Evolutionary conservation across 805 yeast species (phyloP).

Genomic region (Teunomyces tritomae): DNA sequence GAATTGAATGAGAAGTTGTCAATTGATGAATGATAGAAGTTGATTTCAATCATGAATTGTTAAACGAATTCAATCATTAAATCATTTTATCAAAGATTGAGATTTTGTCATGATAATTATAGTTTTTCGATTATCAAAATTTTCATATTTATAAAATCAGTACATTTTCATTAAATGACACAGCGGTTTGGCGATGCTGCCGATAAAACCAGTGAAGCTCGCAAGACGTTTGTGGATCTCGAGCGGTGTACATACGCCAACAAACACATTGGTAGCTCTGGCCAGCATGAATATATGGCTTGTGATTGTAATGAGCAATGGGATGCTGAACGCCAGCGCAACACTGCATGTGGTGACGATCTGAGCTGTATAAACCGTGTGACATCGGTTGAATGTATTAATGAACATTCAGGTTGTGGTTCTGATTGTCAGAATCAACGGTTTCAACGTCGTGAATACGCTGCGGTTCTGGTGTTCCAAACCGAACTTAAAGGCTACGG

Average conservation of each 20-base stretch:
- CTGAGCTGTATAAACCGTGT: conserved; percentile 90
- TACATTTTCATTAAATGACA: not conserved
- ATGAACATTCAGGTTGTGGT: conserved; percentile 70
- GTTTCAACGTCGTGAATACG: conserved; percentile 74
- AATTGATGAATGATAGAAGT: too few species aligned
- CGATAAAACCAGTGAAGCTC: conserved; percentile 70
- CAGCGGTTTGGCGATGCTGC: conserved; percentile 35
- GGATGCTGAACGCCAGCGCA: conserved; percentile 34
- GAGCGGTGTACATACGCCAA: conserved; percentile 60
- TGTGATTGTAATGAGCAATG: conserved; percentile 77
- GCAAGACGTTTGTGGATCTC: conserved; percentile 52
- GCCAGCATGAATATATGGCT: conserved; percentile 79
- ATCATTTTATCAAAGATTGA: too few species aligned
- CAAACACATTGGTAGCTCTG: conserved; percentile 64
- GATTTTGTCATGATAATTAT: too few species aligned
- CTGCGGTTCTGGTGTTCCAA: conserved; percentile 73
- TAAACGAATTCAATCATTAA: too few species aligned
- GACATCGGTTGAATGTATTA: conserved; percentile 88
- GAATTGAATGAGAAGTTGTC: too few species aligned
- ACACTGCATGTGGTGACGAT: conserved; percentile 76
- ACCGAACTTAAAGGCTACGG: conserved; percentile 91
- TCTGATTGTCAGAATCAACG: conserved; percentile 80
- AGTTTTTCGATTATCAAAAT: too few species aligned
- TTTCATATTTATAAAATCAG: not conserved
- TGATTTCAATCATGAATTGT: too few species aligned